A percentile compares a stretch with the other conserved stretches of the same genome.
Evolutionary conservation across 306 rosid genomes (phyloP).

Genomic region (Prunus persica): DNA sequence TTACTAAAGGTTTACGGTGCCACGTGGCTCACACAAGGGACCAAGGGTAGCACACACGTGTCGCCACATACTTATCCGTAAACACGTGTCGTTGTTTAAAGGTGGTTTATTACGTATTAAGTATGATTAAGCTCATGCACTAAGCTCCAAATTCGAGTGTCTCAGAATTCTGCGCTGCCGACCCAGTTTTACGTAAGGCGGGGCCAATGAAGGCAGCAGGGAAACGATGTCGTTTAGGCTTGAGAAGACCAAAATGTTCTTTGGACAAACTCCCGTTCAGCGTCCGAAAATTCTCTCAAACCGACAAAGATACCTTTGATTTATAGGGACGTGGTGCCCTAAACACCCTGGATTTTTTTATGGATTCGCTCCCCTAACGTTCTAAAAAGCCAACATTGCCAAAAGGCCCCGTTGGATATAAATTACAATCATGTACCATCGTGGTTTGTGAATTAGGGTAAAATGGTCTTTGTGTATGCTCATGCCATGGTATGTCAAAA

Average conservation of each 20-base stretch:
- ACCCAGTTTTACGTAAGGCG: neutral
- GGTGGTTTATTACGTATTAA: conserved; percentile 31
- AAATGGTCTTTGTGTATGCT: neutral
- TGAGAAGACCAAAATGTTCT: neutral
- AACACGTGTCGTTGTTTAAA: conserved; percentile 34
- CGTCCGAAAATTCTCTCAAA: conserved; percentile 38
- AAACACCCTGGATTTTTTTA: conserved; percentile 9
- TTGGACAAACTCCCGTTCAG: conserved; percentile 1
- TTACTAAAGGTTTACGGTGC: neutral
- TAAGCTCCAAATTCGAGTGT: neutral
- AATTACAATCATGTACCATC: neutral
- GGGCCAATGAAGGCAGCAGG: neutral
- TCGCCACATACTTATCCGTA: neutral
- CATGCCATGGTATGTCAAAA: neutral
- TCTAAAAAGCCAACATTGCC: neutral
- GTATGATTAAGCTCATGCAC: conserved; percentile 34
- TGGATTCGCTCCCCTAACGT: neutral
- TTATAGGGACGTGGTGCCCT: conserved; percentile 11
- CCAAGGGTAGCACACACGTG: conserved; percentile 22
- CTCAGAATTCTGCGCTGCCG: neutral
- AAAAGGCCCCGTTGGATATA: neutral
- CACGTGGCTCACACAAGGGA: conserved; percentile 7
- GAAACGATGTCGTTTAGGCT: conserved; percentile 28
- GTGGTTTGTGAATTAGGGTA: neutral
- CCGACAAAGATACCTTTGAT: conserved; percentile 46